Conservation (phyloP, 768 basidiomycete genomes). For the Serendipita sp. region DNA sequence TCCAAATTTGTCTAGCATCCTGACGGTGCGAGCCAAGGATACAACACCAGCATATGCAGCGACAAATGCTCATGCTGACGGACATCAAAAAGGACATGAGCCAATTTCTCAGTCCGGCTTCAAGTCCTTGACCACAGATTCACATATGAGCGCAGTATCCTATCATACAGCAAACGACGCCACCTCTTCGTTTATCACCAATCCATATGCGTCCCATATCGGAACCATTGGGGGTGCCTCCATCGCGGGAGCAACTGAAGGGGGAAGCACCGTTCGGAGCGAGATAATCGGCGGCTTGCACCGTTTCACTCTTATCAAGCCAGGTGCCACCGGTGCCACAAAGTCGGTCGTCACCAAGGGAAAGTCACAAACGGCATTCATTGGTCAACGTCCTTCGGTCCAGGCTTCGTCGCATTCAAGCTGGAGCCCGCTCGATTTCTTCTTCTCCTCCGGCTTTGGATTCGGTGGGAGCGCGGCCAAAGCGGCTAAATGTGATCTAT, state of each 20-base stretch:
- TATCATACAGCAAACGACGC: conserved; percentile 34
- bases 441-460: conserved; percentile 58
- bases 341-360: neutral
- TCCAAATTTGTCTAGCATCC: conserved; percentile 52
- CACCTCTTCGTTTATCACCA: conserved; percentile 26
- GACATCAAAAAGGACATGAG: neutral
- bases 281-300: conserved; percentile 30
- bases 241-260: conserved; percentile 54
- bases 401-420: conserved; percentile 19
- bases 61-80: conserved; percentile 9
- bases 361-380: neutral
- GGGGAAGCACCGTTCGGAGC: conserved; percentile 46
- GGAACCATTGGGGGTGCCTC: conserved; percentile 3
- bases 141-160: conserved; percentile 33
- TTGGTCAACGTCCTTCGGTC: conserved; percentile 16
- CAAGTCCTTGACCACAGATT: conserved; percentile 10
- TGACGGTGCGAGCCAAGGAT: conserved; percentile 46
- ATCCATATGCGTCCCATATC: conserved; percentile 13
- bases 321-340: conserved; percentile 28
- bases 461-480: conserved; percentile 1
- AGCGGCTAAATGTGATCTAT: conserved; percentile 62
- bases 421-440: conserved; percentile 67
- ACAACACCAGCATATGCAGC: conserved; percentile 33
- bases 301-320: conserved; percentile 76
- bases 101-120: conserved; percentile 1